Evolutionary conservation across 768 basidiomycete species (phyloP), one percentile per base, ranked within the genome.

Genomic region (Hemileccinum impolitum): DNA sequence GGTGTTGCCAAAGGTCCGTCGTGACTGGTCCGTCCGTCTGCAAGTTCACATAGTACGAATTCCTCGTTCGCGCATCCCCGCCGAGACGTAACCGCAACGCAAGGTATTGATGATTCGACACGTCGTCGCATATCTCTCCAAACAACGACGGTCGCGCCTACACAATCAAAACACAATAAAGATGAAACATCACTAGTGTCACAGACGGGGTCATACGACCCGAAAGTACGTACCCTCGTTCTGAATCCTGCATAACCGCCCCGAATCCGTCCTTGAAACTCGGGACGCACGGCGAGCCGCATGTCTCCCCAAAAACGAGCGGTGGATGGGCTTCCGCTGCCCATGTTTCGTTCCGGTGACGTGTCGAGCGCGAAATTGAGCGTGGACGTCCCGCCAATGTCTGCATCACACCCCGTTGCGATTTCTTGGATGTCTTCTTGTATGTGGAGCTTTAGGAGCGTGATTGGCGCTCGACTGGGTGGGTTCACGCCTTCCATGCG

Each of bases 1-100:
- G 79, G 57, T 97, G 94, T 63, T 96, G 95, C 85, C 90, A 98
- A n/a, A 98, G 72, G 64, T 95, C 92, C 32, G 83, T 86, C 43
- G 82, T 78, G 42, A 89, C 75, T 38, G 81, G 76, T 1, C 89
- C 87, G 44, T 92, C 87, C 3, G 93, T 95, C 66, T 96, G 94
- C 39, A 97, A 72, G 69, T 98, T 97, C 41, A 92, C 87, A 57
- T 87, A 94, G 74, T 93, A 97, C n/a, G 89, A 84, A 56, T 81
- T 82, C 53, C 83, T 80, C 36, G 87, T 87, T 35, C 80, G 75
- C 18, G 84, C 81, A 54, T 90, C 82, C 3, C 93, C 94, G 21
- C 78, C 78, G 51, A 85, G 79, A 14, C 90, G 84, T 11, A 96
- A 70, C 4, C 90, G 84, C 43, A 98, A 71, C 2, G 84, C 83